Base-by-base conservation (phyloP, 371 early-diverging fungal species). In the Apophysomyces trapeziformis region DNA sequence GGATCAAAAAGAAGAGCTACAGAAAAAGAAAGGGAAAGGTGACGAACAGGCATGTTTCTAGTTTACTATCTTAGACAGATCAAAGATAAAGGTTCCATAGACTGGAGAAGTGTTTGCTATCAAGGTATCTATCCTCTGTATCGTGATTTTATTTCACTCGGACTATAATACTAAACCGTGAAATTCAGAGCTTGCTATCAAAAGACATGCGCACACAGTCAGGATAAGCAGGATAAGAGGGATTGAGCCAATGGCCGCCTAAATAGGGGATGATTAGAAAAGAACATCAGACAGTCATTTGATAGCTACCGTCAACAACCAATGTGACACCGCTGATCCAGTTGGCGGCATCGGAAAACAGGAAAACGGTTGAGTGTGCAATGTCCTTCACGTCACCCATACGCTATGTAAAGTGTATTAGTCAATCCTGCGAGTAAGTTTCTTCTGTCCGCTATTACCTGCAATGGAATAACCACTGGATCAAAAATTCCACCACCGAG, bases 301-400 rank as follows among this genome's bases (percentile, higher is more conserved):
- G 13, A 12, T 26, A 58, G 36, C 65, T 78, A 78, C 93, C 93
- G 69, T 93, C 93, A 18, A 93, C 92, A 21, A 92, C 87, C 60
- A 92, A 60, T 8, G 86, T 84, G 21, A 69, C 68, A 47, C 87
- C 89, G 7, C 87, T 85, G 47, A 90, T 86, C 58, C 71, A 89
- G 13, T 73, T 70, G 32, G 85, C 92, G 32, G 82, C 89, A 38
- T 86, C 87, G 1, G 90, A 89, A 50, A 85, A 85, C 56, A 93
- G 74, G 71, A 87, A 93, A 35, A 93, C 71, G 6, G 92, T 87
- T 1, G 91, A 81, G 37, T 89, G 85, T 65, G 87, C 92, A 68
- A 92, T 90, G 70, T 92, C 93, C 36, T 74, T 69, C 35, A 90
- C 82, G 36, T 72, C 73, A 44, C 92, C 92, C 70, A 82, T 63